A percentile compares a stretch with the other conserved stretches of the same genome.
These are phyloP conservation scores for Uncinocarpus reesii DNA, from an alignment of 2,329 filamentous ascomycete species.

Conservation along the genomic window DNA sequence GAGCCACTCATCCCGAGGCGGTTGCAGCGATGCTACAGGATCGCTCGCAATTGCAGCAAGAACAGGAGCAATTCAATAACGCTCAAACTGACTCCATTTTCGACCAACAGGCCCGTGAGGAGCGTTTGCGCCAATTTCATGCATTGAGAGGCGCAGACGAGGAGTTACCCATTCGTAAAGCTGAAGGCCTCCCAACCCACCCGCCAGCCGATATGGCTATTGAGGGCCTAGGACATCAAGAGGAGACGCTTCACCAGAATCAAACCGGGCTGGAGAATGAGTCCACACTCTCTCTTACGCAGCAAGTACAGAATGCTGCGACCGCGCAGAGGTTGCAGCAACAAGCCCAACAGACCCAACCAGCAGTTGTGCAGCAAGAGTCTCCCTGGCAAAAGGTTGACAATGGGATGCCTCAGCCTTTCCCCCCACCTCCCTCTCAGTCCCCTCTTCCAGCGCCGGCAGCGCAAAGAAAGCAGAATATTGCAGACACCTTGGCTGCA, in stretches of 20 bases:
- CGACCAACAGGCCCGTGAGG: slow-evolving; percentile 46
- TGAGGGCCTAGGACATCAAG: slow-evolving; percentile 16
- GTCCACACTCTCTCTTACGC: slow-evolving; percentile 59
- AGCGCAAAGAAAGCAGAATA: slow-evolving; percentile 72
- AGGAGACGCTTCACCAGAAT: slow-evolving; percentile 23
- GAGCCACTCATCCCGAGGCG: slow-evolving; percentile 44
- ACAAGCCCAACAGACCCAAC: slow-evolving; percentile 23
- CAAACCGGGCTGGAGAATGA: slow-evolving; percentile 26
- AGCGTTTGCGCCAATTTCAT: slow-evolving; percentile 75
- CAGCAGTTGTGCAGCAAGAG: slow-evolving; percentile 33
- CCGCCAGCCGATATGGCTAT: slow-evolving; percentile 18
- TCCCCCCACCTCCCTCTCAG: slow-evolving; percentile 61
- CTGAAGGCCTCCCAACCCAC: slow-evolving; percentile 35
- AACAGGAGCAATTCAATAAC: slow-evolving; percentile 47
- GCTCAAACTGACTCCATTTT: slow-evolving; percentile 37
- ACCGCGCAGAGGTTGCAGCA: slow-evolving; percentile 34
- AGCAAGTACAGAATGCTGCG: slow-evolving; percentile 70
- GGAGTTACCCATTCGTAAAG: slow-evolving; percentile 25
- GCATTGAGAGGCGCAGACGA: slow-evolving; percentile 61
- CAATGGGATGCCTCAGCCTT: slow-evolving; percentile 55
- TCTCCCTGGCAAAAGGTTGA: slow-evolving; percentile 52
- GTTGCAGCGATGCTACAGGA: slow-evolving; percentile 52
- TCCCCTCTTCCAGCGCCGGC: slow-evolving; percentile 82
- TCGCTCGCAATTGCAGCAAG: slow-evolving; percentile 49
- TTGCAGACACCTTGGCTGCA: slow-evolving; percentile 61